These are phyloP conservation scores for Xylaria acuta DNA, from an alignment of 495 filamentous ascomycete species.

Conservation along the genomic window DNA sequence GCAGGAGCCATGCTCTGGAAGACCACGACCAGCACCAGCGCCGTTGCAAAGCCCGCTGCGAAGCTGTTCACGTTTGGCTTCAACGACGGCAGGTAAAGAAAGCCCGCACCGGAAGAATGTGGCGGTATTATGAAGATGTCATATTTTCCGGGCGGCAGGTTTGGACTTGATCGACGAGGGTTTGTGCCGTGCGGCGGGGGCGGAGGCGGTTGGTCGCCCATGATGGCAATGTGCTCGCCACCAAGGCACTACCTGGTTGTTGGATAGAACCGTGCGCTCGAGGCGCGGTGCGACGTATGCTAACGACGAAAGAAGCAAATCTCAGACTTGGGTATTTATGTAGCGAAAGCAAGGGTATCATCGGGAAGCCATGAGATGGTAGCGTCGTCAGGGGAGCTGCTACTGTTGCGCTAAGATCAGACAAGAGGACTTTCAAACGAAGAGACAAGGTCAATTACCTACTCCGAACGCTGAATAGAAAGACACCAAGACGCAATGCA, in stretches of 20 bases:
- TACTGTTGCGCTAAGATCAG: constrained; percentile 3
- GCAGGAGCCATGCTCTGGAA: constrained; percentile 73
- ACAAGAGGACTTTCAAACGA: not conserved
- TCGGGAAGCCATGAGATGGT: constrained; percentile 47
- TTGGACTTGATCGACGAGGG: constrained; percentile 55
- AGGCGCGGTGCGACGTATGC: constrained; percentile 27
- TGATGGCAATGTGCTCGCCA: constrained; percentile 30
- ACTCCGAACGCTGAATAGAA: not conserved
- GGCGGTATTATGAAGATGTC: constrained; percentile 97
- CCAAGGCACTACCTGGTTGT: not conserved
- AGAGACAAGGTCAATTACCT: not conserved
- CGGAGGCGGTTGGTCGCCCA: constrained; percentile 55
- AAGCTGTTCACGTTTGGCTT: constrained; percentile 89
- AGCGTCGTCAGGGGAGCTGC: constrained; percentile 33
- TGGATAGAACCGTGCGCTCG: not conserved
- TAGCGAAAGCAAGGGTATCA: constrained; percentile 41
- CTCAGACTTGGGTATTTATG: constrained; percentile 29
- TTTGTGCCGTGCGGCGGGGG: constrained; percentile 74
- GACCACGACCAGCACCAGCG: constrained; percentile 69
- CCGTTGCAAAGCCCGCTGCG: constrained; percentile 78
- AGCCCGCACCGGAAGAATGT: constrained; percentile 88
- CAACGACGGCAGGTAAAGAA: constrained; percentile 91
- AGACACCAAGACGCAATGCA: constrained; percentile 5
- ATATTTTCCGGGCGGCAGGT: constrained; percentile 82
- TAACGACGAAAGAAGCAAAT: constrained; percentile 32